A percentile compares a stretch with the other conserved stretches of the same genome.
Evolutionary conservation across 129 eudicot species (phyloP).

Genomic region (Ambrosia trifida): DNA sequence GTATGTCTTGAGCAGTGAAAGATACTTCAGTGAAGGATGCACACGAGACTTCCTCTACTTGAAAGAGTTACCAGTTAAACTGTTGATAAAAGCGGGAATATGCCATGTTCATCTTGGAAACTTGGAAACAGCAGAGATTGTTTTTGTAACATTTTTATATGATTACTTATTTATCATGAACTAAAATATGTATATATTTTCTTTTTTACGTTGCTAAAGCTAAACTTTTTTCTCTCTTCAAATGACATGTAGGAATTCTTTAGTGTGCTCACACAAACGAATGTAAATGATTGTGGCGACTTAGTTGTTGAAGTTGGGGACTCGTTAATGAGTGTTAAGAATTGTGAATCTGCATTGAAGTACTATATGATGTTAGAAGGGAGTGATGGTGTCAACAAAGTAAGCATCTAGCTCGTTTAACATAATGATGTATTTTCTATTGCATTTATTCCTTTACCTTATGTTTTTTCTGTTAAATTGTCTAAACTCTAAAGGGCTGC

Average conservation of each 20-base stretch:
- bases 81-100: conserved; percentile 72
- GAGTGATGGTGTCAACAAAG: conserved; percentile 43
- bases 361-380: conserved; percentile 71
- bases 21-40: no score
- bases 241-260: conserved; percentile 58
- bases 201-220: conserved; percentile 12
- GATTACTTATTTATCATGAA: conserved; percentile 11
- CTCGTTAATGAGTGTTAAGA: conserved; percentile 51
- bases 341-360: conserved; percentile 67
- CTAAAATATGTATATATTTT: background rate
- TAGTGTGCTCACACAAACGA: conserved; percentile 43
- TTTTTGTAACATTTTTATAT: conserved; percentile 17
- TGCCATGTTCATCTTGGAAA: conserved; percentile 80
- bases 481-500: conserved; percentile 60
- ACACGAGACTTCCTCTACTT: conserved; percentile 43
- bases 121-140: conserved; percentile 79
- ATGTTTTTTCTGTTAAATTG: background rate
- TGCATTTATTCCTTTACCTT: background rate
- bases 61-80: conserved; percentile 53
- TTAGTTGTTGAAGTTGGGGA: conserved; percentile 62
- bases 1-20: no score
- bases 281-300: conserved; percentile 43
- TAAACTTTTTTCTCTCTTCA: conserved; percentile 12
- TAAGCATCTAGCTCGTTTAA: conserved; percentile 24
- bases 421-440: conserved; percentile 5